Conservation (phyloP, 257 asterid genomes). For the Solanum pennellii region DNA sequence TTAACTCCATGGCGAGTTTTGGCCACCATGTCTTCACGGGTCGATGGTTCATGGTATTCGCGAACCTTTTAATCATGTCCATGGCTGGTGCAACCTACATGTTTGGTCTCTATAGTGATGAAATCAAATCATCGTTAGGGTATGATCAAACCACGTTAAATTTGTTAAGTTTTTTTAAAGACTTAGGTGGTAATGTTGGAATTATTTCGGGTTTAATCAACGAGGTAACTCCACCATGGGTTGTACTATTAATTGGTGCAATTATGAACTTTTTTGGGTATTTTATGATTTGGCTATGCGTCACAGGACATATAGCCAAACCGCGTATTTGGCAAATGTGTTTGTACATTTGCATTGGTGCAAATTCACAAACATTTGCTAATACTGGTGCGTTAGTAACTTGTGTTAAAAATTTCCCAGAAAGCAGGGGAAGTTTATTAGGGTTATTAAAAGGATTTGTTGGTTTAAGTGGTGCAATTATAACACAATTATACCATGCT, state of each 20-base stretch:
- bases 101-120: constrained; percentile 50
- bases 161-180: constrained; percentile 48
- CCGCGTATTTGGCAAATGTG: constrained; percentile 62
- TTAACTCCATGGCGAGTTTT: constrained; percentile 3
- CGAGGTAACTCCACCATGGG: constrained; percentile 60
- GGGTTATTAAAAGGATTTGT: constrained; percentile 50
- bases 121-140: constrained; percentile 37
- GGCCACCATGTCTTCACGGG: constrained; percentile 21
- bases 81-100: constrained; percentile 57
- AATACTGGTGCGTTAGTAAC: constrained; percentile 57
- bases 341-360: constrained; percentile 44
- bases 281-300: constrained; percentile 64
- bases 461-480: constrained; percentile 62
- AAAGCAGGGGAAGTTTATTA: constrained; percentile 42
- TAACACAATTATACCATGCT: constrained; percentile 43
- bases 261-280: constrained; percentile 50
- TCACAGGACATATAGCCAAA: constrained; percentile 16
- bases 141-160: constrained; percentile 56
- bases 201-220: constrained; percentile 40
- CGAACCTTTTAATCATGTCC: constrained; percentile 42
- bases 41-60: constrained; percentile 60
- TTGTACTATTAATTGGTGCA: constrained; percentile 35
- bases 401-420: constrained; percentile 61
- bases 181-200: constrained; percentile 50
- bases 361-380: constrained; percentile 50